A percentile compares a stretch with the other conserved stretches of the same genome.
phyloP scores from a whole-genome alignment of 1,139 yeast genomes.

The Saccharomyces uvarum region DNA sequence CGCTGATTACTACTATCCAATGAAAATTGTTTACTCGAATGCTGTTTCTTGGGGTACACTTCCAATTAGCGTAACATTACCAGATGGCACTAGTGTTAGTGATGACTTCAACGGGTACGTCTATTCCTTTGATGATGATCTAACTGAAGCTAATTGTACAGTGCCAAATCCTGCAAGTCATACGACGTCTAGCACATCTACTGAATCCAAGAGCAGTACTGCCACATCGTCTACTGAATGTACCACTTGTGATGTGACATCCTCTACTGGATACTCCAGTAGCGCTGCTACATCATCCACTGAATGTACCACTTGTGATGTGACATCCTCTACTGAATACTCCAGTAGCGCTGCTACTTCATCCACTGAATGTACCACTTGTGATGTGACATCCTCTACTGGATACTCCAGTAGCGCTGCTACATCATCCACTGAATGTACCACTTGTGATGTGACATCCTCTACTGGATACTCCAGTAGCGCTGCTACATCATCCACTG shows the following conservation, averaged over 20 bases:
- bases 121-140: neutral
- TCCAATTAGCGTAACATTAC: neutral
- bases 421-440: neutral
- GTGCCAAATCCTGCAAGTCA: neutral
- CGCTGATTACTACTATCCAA: constrained; percentile 23
- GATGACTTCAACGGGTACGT: neutral
- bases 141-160: neutral
- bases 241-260: no score
- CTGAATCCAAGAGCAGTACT: no score
- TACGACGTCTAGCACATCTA: neutral
- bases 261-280: no score
- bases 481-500: no score
- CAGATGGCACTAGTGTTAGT: neutral
- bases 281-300: no score
- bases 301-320: neutral
- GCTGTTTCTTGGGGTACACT: neutral
- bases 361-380: neutral
- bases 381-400: neutral
- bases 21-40: constrained; percentile 21
- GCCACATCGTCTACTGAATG: no score
- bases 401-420: neutral
- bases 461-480: no score
- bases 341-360: neutral
- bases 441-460: no score
- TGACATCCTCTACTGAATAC: neutral